Base-by-base conservation (phyloP, 2,329 filamentous ascomycete genomes). In the Thermoascus crustaceus region DNA sequence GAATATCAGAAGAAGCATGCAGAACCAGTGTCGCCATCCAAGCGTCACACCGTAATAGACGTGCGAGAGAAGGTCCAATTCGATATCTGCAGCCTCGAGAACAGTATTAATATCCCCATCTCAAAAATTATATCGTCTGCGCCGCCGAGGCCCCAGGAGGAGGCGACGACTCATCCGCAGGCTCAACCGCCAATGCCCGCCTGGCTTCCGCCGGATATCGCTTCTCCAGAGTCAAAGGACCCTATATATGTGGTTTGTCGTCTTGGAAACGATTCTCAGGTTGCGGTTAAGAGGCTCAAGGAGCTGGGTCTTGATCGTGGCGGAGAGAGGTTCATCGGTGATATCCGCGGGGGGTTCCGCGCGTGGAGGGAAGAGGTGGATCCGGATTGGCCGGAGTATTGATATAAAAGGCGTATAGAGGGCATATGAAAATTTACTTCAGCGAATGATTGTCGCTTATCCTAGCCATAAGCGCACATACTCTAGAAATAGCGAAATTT, bases 21-120 rank as follows among this genome's bases (percentile, higher is more conserved):
- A n/a, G 17, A 4, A 30, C 30, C 4, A 30, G 30, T 21, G 13
- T 27, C 5, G 7, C 30, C 4, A 27, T 30, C 10, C 22, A 23
- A 23, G n/a, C 3, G 14, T 2, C 76, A 81, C 35, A 53, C 85
- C 1, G 61, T 95, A 2, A 59, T 96, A 2, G 91, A 96, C 46
- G 86, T 94, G 1, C 73, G 91, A 2, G 86, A 94, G 47, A 77
- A 77, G 49, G 83, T 86, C 18, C 85, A 94, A 41, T 95, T 85
- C 46, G 80, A 82, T 10, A 78, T 96, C 29, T 87, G 82, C 44
- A 78, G 72, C 41, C 68, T 98, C 5, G 68, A 78, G 0, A 82
- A 82, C 0, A 85, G 85, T 17, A 63, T 93, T 33, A 95, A 68
- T 34, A 54, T 69, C 13, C 67, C 67, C 2, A 62, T 69, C 7